Evolutionary conservation across 768 basidiomycete species (phyloP).

Genomic region (Trametes maxima): DNA sequence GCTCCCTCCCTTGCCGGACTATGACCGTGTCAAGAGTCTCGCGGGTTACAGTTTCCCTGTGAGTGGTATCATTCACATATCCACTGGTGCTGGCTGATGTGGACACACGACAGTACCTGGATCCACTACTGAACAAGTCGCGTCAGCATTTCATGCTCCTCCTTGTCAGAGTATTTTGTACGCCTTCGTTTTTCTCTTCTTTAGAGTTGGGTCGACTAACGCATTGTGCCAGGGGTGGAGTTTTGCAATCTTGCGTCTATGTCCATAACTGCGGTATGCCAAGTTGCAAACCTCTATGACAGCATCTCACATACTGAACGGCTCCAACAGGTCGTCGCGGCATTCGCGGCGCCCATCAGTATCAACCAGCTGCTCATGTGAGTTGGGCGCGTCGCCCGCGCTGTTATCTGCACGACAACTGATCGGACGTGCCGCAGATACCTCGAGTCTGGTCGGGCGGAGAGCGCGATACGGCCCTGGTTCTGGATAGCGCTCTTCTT

Average conservation of each 20-base stretch:
- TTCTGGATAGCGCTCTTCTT: constrained; percentile 47
- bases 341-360: constrained; percentile 29
- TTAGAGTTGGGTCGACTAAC: background rate
- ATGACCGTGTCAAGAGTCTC: constrained; percentile 33
- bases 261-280: constrained; percentile 19
- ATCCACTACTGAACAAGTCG: constrained; percentile 38
- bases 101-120: constrained; percentile 30
- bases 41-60: constrained; percentile 32
- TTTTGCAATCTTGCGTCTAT: constrained; percentile 20
- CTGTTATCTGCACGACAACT: background rate
- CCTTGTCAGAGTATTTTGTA: constrained; percentile 33
- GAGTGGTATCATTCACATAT: constrained; percentile 13
- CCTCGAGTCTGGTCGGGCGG: constrained; percentile 41
- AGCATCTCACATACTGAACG: too few relatives aligned
- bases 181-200: background rate
- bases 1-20: constrained; percentile 40
- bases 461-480: constrained; percentile 46
- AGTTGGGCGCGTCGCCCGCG: background rate
- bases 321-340: constrained; percentile 19
- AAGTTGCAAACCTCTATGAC: too few relatives aligned
- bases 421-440: constrained; percentile 27
- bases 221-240: constrained; percentile 20
- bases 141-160: constrained; percentile 38
- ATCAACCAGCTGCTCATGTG: constrained; percentile 46
- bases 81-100: background rate